Base-by-base conservation (phyloP, 2,329 filamentous ascomycete genomes). In the Dactylellina cionopaga region DNA sequence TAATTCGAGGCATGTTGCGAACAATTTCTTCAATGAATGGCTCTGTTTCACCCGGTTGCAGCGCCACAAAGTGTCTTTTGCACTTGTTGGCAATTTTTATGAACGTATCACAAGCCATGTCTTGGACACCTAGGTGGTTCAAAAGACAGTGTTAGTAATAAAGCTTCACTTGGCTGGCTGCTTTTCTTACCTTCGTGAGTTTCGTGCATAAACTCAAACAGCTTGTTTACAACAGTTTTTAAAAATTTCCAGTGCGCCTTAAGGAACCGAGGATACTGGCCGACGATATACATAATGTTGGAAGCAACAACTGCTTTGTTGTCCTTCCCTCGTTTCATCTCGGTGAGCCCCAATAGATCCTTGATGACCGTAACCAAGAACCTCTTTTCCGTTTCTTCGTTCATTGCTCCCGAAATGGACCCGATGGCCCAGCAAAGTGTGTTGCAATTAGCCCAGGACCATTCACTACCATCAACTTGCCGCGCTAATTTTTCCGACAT, bases 251-350 rank as follows among this genome's bases (percentile, higher is more conserved):
- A 99, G 81, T 99, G 95, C 1, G 95, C 95, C 84, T 99, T 99
- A 78, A 99, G 84, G 83, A 99, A 99, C 17, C 95, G 91, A 35
- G 95, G 95, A 79, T 99, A 99, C 80, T 99, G 95, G 69, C 95
- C 95, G 74, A 99, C 95, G 82, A 99, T 99, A 81, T 99, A 99
- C 95, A 99, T 99, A 79, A 99, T 99, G 83, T 99, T 99, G 83
- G 92, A 96, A 75, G 95, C 95, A 39, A 99, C 95, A 7, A 99
- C 95, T 10, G 95, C 95, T 81, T 99, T 99, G 86, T 99, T 99
- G 83, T 99, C 95, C 79, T 99, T 99, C 74, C 95, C 95, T 59
- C 96, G 91, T 84, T 99, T 99, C 93, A 97, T 97, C 81, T 99
- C 95, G 0, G 95, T 99, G 63, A 99, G 84, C 0, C 95, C 96